Evolutionary conservation across 352 stramenopile genomes (phyloP), one percentile per base, ranked within the genome.

Genomic region (Globisporangium middletonii): DNA sequence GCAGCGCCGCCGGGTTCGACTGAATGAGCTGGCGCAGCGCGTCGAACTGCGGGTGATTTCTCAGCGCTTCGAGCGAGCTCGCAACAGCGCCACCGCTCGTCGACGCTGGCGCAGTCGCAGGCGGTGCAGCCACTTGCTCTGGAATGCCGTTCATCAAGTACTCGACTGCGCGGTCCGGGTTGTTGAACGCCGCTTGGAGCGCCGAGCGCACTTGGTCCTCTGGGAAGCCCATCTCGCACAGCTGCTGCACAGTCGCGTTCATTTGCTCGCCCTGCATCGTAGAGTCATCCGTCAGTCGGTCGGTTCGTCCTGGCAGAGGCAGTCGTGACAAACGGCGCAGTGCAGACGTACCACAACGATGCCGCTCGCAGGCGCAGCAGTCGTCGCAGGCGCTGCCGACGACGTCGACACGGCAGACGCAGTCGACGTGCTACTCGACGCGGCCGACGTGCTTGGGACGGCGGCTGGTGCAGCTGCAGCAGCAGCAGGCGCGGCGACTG

Each of bases 141-240:
- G 86, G 83, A 49, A 95, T 94, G 35, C 85, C 80, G 42, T 86
- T 93, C 85, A 95, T 94, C 57, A 96, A 55, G 60, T 96, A 96
- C 64, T 96, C 83, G 33, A 95, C 83, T 0, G 86, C 88, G 26
- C 88, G 84, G 45, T 94, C 79, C 3, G 80, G 60, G 77, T 96
- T 93, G 73, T 92, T 91, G 61, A 92, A 96, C 7, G 88, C 88
- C 2, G 86, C 86, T 44, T 80, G 72, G 30, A 96, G 64, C 1
- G 86, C 86, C 26, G 68, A 72, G 37, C 80, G 81, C 27, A 89
- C 83, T 55, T 96, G 82, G 53, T 94, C 84, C 57, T 95, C 82
- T 2, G 86, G 86, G 60, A 95, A 95, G 8, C 86, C 86, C 86
- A 95, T 96, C 50, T 94, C 86, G 23, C 71, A 71, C 18, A 95